Evolutionary conservation across 2,329 filamentous ascomycete genomes (phyloP).

Genomic region (Kalmusia sp.): DNA sequence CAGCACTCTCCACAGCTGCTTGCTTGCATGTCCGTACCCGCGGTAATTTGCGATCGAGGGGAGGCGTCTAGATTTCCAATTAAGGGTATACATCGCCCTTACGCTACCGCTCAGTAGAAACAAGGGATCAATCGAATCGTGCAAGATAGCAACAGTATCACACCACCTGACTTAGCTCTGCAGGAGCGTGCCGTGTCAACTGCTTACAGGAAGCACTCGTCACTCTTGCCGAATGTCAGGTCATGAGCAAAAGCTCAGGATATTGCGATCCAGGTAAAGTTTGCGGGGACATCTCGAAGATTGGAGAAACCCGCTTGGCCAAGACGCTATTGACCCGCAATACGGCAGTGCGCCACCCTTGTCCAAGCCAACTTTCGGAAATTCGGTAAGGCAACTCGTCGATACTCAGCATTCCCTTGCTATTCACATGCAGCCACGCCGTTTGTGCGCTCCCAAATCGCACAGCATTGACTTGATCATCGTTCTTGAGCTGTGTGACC

Average conservation of each 20-base stretch:
- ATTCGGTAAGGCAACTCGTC: slow-evolving; percentile 20
- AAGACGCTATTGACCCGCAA: slow-evolving; percentile 1
- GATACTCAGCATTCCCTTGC: slow-evolving; percentile 8
- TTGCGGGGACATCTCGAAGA: slow-evolving; percentile 4
- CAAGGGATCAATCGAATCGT: not conserved
- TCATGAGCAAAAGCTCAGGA: not conserved
- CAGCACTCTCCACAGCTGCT: not conserved
- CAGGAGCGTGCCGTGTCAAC: not conserved
- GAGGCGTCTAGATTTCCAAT: no score
- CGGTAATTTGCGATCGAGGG: no score
- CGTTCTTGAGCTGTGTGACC: not conserved
- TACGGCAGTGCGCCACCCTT: slow-evolving; percentile 1
- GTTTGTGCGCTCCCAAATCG: slow-evolving; percentile 22
- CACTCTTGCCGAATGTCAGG: not conserved
- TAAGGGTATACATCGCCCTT: no score
- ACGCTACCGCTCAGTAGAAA: no score
- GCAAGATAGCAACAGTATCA: no score
- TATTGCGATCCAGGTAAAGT: not conserved
- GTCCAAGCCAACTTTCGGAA: slow-evolving; percentile 1
- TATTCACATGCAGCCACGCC: slow-evolving; percentile 18
- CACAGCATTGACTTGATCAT: not conserved
- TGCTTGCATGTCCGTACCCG: no score
- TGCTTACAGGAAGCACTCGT: not conserved
- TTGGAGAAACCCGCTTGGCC: slow-evolving; percentile 1
- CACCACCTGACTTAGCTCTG: not conserved